These are phyloP conservation scores for Capronia epimyces DNA, from an alignment of 2,329 filamentous ascomycete genomes.

Conservation along the genomic window DNA sequence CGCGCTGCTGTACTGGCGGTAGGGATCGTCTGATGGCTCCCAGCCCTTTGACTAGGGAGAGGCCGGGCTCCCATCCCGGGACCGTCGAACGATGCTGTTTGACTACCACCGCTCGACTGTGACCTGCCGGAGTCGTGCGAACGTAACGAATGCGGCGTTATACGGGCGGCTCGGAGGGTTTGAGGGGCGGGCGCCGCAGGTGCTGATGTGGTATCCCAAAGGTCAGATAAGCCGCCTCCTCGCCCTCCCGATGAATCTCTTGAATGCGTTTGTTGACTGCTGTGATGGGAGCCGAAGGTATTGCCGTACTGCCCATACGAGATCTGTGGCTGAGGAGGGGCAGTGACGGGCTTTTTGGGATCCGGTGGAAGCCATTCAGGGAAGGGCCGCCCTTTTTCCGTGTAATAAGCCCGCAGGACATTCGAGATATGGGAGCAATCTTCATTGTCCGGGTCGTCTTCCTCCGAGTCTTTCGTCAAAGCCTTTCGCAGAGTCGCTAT, in stretches of 20 bases:
- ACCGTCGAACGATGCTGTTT: constrained; percentile 6
- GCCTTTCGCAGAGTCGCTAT: constrained; percentile 59
- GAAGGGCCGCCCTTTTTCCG: constrained; percentile 73
- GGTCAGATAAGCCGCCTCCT: constrained; percentile 51
- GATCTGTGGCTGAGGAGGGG: constrained; percentile 46
- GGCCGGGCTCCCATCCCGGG: constrained; percentile 47
- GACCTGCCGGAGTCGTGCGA: constrained; percentile 18
- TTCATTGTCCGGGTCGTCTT: constrained; percentile 55
- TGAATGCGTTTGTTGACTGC: constrained; percentile 31
- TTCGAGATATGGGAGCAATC: constrained; percentile 94
- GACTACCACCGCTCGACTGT: constrained; percentile 16
- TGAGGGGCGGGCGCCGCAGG: constrained; percentile 27
- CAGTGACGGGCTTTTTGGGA: constrained; percentile 62
- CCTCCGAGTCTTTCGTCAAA: constrained; percentile 63
- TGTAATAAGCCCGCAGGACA: constrained; percentile 87
- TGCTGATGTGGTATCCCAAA: constrained; percentile 48
- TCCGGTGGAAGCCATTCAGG: constrained; percentile 86
- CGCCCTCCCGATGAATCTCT: constrained; percentile 37
- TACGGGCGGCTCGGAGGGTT: constrained; percentile 26
- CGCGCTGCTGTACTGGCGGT: constrained; percentile 33
- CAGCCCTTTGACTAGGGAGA: constrained; percentile 65
- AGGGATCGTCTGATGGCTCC: constrained; percentile 63
- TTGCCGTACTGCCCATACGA: constrained; percentile 50
- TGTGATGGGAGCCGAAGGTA: constrained; percentile 25
- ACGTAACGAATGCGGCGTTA: constrained; percentile 32